A percentile compares a stretch with the other conserved stretches of the same genome.
Conservation (phyloP, 148 eudicot genomes). For the Fagopyrum esculentum region DNA sequence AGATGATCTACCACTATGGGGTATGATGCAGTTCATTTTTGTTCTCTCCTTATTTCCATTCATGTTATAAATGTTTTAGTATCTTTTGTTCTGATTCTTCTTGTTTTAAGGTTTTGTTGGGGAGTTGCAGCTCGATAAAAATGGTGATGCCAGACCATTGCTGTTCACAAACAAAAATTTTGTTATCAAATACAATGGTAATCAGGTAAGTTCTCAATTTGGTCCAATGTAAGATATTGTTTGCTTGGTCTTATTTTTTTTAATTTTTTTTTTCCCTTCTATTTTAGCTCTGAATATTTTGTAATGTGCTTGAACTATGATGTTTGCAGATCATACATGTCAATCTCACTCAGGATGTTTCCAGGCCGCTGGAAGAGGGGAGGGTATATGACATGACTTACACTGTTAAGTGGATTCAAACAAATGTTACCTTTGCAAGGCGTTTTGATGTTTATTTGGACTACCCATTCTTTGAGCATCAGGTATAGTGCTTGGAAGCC, state of each 20-base stretch:
- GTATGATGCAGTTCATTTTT: constrained; percentile 29
- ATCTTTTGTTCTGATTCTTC: neutral
- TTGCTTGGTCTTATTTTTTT: neutral
- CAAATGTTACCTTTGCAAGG: constrained; percentile 66
- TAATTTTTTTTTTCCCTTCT: neutral
- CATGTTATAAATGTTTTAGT: neutral
- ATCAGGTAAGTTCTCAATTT: constrained; percentile 41
- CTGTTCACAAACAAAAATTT: constrained; percentile 69
- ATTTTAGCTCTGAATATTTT: neutral
- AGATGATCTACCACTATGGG: constrained; percentile 88
- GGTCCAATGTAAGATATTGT: neutral
- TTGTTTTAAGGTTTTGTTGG: constrained; percentile 67
- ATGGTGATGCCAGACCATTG: constrained; percentile 58
- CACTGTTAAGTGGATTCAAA: constrained; percentile 72
- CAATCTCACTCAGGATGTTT: constrained; percentile 78
- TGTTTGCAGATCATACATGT: constrained; percentile 79
- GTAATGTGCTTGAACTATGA: constrained; percentile 36
- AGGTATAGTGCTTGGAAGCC: constrained; percentile 35
- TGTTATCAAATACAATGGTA: constrained; percentile 59
- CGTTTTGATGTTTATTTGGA: constrained; percentile 98
- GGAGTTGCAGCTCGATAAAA: constrained; percentile 70
- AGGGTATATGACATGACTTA: constrained; percentile 77
- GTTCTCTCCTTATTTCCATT: neutral
- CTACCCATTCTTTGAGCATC: constrained; percentile 97
- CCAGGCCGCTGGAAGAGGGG: constrained; percentile 79